Evolutionary conservation across 768 basidiomycete species (phyloP), one percentile per base, ranked within the genome.

Genomic region (Collybiopsis luxurians): DNA sequence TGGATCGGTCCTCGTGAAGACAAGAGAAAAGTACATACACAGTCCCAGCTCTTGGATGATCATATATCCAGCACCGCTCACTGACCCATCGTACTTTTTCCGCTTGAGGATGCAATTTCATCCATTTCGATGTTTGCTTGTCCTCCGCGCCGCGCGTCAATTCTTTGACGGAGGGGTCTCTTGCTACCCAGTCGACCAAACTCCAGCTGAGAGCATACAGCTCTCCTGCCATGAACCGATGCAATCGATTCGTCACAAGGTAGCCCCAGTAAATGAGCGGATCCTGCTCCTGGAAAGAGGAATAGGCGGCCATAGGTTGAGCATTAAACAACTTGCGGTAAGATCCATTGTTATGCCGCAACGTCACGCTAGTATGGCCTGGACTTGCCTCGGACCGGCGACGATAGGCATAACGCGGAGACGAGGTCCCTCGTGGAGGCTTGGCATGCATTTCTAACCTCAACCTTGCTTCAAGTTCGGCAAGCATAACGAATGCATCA

Each of bases 21-120:
- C 45, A 27, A 51, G 55, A 55, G 44, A 55, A 53, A 28, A 45
- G 39, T 27, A 53, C 90, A 66, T 76, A 95, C 86, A 96, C 95
- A 19, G 95, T 97, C 47, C 91, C 89, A 15, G 91, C 86, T 48
- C 93, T 87, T 1, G 96, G 96, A 72, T 98, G 96, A 67, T 99
- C 95, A 71, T 99, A 98, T 61, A 99, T 92, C 92, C 93, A 96
- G 71, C 96, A 98, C 26, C 88, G 83, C 67, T 99, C 95, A 62
- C 90, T 87, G 30, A 81, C 79, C 95, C 96, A 98, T 43, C 92
- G 83, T 39, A 99, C 83, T 62, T 89, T 81, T 27, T 79, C 72
- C 13, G 89, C 83, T 43, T 80, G 82, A 0, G 95, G 95, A 73
- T 97, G 95, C 53, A 86, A 66, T 19, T 81, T 78, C 84, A 98